phyloP scores from a whole-genome alignment of 345 rosid species.

The Melaleuca alternifolia region DNA sequence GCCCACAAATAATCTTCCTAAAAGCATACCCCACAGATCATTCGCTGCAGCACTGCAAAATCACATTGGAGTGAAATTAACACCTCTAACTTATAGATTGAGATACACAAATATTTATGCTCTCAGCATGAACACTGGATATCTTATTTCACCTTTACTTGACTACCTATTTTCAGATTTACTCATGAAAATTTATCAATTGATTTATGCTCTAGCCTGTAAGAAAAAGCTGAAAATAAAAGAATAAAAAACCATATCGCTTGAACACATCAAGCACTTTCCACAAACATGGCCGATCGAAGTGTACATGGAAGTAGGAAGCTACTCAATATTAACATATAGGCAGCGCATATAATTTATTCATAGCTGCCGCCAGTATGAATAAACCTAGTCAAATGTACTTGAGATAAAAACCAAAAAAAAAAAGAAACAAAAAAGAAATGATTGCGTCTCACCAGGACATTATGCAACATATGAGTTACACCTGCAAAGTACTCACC shows the following conservation, averaged over 20 bases:
- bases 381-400: not conserved
- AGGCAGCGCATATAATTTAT: not conserved
- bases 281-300: not conserved
- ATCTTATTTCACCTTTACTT: not conserved
- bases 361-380: not conserved
- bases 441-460: not conserved
- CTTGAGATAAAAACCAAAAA: not conserved
- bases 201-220: not conserved
- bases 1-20: conserved; percentile 86
- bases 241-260: not conserved
- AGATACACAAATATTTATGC: not conserved
- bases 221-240: not conserved
- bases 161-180: not conserved
- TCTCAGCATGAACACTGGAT: not conserved
- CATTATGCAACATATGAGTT: not conserved
- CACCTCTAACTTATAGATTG: not conserved
- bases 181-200: not conserved
- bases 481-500: not conserved
- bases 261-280: not conserved
- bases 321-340: not conserved
- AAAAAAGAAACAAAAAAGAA: not conserved
- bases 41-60: conserved; percentile 69
- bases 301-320: not conserved
- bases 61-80: not conserved
- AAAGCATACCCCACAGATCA: conserved; percentile 80